Base-by-base conservation (phyloP, 257 asterid genomes). In the Euphrasia confusa region DNA sequence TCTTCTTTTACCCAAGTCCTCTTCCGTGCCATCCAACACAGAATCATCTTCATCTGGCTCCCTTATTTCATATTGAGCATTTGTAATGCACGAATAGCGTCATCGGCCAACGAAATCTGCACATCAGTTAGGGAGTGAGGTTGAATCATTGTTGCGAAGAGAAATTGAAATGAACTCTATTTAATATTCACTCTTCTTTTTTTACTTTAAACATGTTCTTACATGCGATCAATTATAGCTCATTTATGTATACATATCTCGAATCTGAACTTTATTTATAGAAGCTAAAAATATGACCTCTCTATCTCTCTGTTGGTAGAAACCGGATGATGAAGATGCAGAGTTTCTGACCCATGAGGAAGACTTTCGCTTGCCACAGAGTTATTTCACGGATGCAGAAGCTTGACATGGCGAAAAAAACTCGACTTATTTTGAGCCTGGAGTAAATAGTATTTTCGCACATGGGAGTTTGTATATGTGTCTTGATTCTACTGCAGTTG, bases 281-380 rank as follows among this genome's bases (percentile, higher is more conserved):
- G 9, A 13, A 49, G 21, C 54, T 44, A 10, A 44, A 37, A 8
- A 37, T 37, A 37, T 37, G 6, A 1, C 17, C 10, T 33, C 2
- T 63, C 21, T 30, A 10, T 32, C n/a, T 27, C 57, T 58, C 47
- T 64, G 32, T 33, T 75, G 71, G 67, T 87, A 91, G 98, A 81
- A 84, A 75, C 84, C 95, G 42, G 98, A 91, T 55, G 95, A 86
- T 10, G 96, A 91, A 65, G 95, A 84, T 2, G 30, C 77, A 2
- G 96, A 85, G 50, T 68, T 91, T 54, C 75, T 88, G 66, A 77
- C 63, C 44, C 87, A 77, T 17, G 93, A 91, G 79, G 95, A 88
- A 73, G 96, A 91, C 32, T 91, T 91, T 70, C 78, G 82, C 75
- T 70, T 91, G 78, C 98, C 98, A 5, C 84, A 79, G 60, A 84